These are phyloP conservation scores for Pleomassaria siparia DNA, from an alignment of 2,329 filamentous ascomycete species.

Conservation along the genomic window DNA sequence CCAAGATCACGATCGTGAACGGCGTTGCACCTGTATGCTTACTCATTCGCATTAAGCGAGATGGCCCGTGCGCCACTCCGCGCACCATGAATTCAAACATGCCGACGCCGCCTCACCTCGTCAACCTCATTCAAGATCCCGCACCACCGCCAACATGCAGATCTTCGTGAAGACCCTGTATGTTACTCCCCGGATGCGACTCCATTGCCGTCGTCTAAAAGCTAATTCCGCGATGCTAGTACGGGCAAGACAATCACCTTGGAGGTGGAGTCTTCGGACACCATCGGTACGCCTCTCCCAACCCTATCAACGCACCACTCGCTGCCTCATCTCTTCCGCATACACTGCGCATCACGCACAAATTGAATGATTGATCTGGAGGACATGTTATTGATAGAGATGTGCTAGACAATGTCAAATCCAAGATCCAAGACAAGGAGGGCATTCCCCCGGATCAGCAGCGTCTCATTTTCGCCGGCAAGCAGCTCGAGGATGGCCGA, in stretches of 20 bases:
- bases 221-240: slow-evolving; percentile 17
- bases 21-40: neutral
- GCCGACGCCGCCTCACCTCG: slow-evolving; percentile 9
- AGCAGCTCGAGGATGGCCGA: slow-evolving; percentile 98
- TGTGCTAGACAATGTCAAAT: slow-evolving; percentile 87
- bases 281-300: slow-evolving; percentile 60
- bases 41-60: slow-evolving; percentile 8
- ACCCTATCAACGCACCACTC: slow-evolving; percentile 11
- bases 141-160: slow-evolving; percentile 36
- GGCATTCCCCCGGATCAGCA: slow-evolving; percentile 98
- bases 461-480: slow-evolving; percentile 97
- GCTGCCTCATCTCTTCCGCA: slow-evolving; percentile 10
- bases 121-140: slow-evolving; percentile 31
- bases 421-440: slow-evolving; percentile 99
- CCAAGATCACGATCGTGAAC: neutral
- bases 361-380: slow-evolving; percentile 3
- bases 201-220: too few relatives aligned
- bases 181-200: too few relatives aligned
- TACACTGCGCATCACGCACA: slow-evolving; percentile 11
- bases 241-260: slow-evolving; percentile 99
- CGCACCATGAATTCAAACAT: slow-evolving; percentile 1
- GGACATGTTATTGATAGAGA: slow-evolving; percentile 15
- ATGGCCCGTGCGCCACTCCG: slow-evolving; percentile 8
- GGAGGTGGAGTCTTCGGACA: slow-evolving; percentile 98
- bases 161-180: slow-evolving; percentile 98